Evolutionary conservation across 768 basidiomycete genomes (phyloP).

Genomic region (Boletales sp.): DNA sequence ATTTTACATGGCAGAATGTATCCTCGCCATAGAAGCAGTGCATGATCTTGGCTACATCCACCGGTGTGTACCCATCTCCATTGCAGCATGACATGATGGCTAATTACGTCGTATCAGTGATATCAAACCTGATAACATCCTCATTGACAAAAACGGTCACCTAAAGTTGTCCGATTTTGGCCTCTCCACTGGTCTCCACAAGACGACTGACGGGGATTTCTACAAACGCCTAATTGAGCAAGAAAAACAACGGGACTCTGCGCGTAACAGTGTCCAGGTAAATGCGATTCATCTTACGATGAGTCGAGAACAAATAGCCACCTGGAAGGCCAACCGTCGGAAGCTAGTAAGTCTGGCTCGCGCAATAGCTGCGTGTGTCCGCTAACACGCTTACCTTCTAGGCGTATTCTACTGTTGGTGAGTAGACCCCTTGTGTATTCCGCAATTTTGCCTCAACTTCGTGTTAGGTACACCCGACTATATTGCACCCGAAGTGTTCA

Average conservation of each 20-base stretch:
- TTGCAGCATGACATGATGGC: not conserved
- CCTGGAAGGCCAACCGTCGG: constrained; percentile 98
- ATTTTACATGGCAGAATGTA: constrained; percentile 99
- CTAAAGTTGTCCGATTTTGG: constrained; percentile 98
- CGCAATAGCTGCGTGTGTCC: not conserved
- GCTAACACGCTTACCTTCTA: constrained; percentile 28
- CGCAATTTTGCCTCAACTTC: constrained; percentile 1
- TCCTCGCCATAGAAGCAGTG: constrained; percentile 96
- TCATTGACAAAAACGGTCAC: constrained; percentile 96
- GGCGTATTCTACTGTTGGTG: constrained; percentile 90
- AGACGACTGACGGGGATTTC: constrained; percentile 89
- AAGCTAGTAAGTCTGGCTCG: constrained; percentile 62
- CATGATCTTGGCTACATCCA: constrained; percentile 99
- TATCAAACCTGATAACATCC: constrained; percentile 98
- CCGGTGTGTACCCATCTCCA: constrained; percentile 52
- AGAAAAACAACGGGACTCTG: constrained; percentile 57
- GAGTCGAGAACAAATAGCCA: constrained; percentile 94
- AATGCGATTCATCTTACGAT: constrained; percentile 97
- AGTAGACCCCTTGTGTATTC: constrained; percentile 3
- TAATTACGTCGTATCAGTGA: constrained; percentile 53
- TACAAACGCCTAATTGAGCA: constrained; percentile 90
- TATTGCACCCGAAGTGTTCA: constrained; percentile 97
- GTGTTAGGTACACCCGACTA: constrained; percentile 40
- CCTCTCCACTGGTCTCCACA: constrained; percentile 96
- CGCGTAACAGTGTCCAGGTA: constrained; percentile 94